A percentile compares a stretch with the other conserved stretches of the same genome.
These are phyloP conservation scores for Acacia acuminata DNA, from an alignment of 306 rosid genomes.

Conservation along the genomic window DNA sequence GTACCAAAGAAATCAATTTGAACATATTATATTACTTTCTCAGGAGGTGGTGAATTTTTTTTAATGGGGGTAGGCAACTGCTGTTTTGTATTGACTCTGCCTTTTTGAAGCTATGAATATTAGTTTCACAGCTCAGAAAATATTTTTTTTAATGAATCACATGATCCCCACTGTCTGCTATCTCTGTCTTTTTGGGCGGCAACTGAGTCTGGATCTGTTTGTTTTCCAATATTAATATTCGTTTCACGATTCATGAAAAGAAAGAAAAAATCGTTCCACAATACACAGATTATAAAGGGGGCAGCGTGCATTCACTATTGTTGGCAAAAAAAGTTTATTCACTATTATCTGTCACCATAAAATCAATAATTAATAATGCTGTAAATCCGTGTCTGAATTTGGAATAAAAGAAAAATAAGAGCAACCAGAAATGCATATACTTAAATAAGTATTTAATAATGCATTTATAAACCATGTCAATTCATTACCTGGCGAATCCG, in stretches of 20 bases:
- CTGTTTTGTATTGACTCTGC: too few relatives aligned
- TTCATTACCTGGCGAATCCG: constrained; percentile 14
- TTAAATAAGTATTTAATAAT: background rate
- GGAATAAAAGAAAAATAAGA: background rate
- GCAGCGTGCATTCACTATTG: background rate
- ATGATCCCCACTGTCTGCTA: constrained; percentile 8
- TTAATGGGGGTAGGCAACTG: too few relatives aligned
- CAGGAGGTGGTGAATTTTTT: background rate
- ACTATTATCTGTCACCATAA: background rate
- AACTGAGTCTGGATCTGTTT: background rate
- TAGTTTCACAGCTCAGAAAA: too few relatives aligned
- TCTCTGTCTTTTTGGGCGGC: background rate
- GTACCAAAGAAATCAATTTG: background rate
- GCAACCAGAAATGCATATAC: background rate
- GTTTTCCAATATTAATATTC: background rate
- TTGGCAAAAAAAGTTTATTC: too few relatives aligned
- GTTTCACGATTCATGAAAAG: background rate
- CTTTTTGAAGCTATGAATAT: too few relatives aligned
- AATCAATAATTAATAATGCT: background rate
- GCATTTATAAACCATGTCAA: background rate
- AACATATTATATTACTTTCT: background rate
- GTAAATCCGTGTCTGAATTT: background rate
- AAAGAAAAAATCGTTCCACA: background rate
- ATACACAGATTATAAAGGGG: background rate
- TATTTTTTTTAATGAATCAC: constrained; percentile 15